These are phyloP conservation scores for Penicillium sclerotigenum DNA, from an alignment of 2,329 filamentous ascomycete genomes.

Conservation along the genomic window DNA sequence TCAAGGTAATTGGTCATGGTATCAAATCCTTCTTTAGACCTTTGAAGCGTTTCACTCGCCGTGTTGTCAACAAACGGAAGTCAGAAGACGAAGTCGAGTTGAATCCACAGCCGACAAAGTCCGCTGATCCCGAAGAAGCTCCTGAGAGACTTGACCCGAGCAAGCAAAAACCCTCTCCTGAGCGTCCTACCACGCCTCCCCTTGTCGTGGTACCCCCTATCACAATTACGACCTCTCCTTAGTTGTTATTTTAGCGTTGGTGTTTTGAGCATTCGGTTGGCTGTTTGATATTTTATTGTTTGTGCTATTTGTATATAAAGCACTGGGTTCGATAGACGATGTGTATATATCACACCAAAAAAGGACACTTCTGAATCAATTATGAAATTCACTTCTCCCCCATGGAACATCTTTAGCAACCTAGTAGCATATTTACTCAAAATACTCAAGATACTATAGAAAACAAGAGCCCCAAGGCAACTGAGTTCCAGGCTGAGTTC, in stretches of 20 bases:
- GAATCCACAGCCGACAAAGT: not conserved
- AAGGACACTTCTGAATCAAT: not conserved
- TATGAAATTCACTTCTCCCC: not conserved
- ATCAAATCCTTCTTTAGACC: conserved; percentile 24
- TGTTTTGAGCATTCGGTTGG: not conserved
- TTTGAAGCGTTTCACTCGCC: conserved; percentile 25
- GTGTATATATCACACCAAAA: not conserved
- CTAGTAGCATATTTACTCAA: not conserved
- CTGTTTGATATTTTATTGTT: not conserved
- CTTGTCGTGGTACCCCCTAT: conserved; percentile 36
- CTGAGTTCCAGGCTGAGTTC: not conserved
- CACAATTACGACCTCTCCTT: conserved; percentile 38
- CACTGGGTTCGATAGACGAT: not conserved
- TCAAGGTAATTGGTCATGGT: conserved; percentile 28
- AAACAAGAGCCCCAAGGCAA: not conserved
- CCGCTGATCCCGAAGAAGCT: conserved; percentile 16
- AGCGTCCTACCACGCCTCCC: conserved; percentile 23
- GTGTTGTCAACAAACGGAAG: conserved; percentile 11
- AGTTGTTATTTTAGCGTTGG: conserved; percentile 8
- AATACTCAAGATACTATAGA: not conserved
- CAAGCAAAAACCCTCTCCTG: conserved; percentile 9
- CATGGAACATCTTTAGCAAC: not conserved
- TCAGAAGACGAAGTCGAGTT: not conserved
- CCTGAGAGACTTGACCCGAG: not conserved
- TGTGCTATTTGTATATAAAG: not conserved